Base-by-base conservation (phyloP, 805 yeast species). In the Tetrapisispora pingtungensis region DNA sequence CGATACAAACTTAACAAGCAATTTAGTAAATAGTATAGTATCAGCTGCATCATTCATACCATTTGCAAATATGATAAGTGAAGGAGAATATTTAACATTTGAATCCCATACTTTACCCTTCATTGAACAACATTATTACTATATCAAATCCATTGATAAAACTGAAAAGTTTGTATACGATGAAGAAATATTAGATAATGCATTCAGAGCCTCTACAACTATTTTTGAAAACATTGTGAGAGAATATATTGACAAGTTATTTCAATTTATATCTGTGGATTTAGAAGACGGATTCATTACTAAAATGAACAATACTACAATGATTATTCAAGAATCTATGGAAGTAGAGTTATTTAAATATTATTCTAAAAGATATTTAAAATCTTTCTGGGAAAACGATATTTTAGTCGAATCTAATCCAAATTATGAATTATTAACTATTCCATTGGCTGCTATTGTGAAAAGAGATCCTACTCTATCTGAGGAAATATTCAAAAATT, bases 21-120 rank as follows among this genome's bases (percentile, higher is more conserved):
- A 77, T 41, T 74, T 94, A 0, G 64, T 88, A 35, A 74, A 79
- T 45, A 72, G 84, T 19, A 72, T 90, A 44, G 80, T 84, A 10
- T 70, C 84, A 0, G 74, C 80, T 22, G 79, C 87, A 1, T 68
- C 81, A 10, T 81, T 79, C 43, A 74, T 84, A 5, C 96, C 96
- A 2, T 69, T 87, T 49, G 66, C 68, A 26, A 88, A 83, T 54
- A 55, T 84, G 15, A 71, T 62, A 1, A 38, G 47, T 0, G 57
- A 49, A 6, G 69, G 69, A 14, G 76, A 71, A 44, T 56, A 58
- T 64, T 18, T 65, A 19, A 59, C 68, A 4, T 61, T 62, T 45
- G 68, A 64, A 39, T 64, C 70, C 2, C 55, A 61, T 38, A 60
- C 71, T 3, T 45, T 60, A 14, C 80, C 80, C 18, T 80, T 82